Conservation (phyloP, 306 rosid species). For the Carpinus viminea region DNA sequence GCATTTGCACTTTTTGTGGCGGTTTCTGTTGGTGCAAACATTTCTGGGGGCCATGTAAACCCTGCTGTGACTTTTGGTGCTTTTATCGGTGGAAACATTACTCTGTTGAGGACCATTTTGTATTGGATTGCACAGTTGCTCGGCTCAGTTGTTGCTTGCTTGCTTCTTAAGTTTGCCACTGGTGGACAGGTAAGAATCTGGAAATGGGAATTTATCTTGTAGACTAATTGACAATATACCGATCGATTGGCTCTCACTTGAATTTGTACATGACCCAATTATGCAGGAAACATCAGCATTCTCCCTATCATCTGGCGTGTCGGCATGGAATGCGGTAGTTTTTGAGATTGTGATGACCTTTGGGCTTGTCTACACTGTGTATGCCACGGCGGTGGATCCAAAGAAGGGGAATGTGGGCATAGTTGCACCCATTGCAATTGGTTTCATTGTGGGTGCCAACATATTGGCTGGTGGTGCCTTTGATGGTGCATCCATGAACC, state of each 20-base stretch:
- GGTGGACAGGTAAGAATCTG: slow-evolving; percentile 56
- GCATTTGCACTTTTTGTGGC: slow-evolving; percentile 80
- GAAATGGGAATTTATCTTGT: background rate
- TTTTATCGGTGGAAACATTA: slow-evolving; percentile 75
- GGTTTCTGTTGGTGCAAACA: slow-evolving; percentile 77
- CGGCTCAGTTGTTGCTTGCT: slow-evolving; percentile 79
- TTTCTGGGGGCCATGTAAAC: slow-evolving; percentile 87
- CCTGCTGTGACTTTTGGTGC: slow-evolving; percentile 90
- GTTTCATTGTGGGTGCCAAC: slow-evolving; percentile 79
- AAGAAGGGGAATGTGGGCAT: slow-evolving; percentile 64
- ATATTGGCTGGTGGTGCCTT: slow-evolving; percentile 84
- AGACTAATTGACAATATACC: background rate
- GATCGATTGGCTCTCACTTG: background rate
- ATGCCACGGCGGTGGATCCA: slow-evolving; percentile 80
- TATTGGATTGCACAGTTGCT: slow-evolving; percentile 83
- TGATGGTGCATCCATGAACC: slow-evolving; percentile 89
- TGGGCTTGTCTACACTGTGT: slow-evolving; percentile 78
- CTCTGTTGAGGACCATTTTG: slow-evolving; percentile 53
- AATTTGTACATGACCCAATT: background rate
- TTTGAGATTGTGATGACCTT: slow-evolving; percentile 83
- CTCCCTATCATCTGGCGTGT: slow-evolving; percentile 54
- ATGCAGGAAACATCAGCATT: slow-evolving; percentile 67
- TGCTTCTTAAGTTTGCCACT: slow-evolving; percentile 72
- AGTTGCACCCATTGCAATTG: slow-evolving; percentile 80
- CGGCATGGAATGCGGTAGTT: slow-evolving; percentile 58